Evolutionary conservation across 441 rosid species (phyloP).

Genomic region (Pelargonium fulgidum): DNA sequence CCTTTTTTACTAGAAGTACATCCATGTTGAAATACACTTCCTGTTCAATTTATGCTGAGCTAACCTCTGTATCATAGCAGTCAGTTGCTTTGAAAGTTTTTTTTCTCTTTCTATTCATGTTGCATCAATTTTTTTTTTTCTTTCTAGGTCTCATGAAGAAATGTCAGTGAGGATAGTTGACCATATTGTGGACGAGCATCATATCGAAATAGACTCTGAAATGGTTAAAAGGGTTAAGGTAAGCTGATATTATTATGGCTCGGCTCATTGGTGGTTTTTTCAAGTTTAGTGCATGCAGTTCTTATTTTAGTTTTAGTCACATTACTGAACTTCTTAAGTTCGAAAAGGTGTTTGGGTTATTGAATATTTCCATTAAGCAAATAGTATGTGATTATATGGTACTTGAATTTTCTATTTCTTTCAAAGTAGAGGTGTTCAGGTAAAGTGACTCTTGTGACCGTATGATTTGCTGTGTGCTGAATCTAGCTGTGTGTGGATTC

Average conservation of each 20-base stretch:
- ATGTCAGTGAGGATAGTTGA: constrained; percentile 78
- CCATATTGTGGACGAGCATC: constrained; percentile 67
- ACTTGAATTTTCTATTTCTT: background rate
- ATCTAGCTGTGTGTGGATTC: background rate
- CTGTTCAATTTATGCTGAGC: background rate
- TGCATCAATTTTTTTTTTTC: background rate
- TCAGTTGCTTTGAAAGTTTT: background rate
- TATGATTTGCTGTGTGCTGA: background rate
- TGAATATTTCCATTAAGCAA: background rate
- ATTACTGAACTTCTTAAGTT: background rate
- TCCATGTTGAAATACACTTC: background rate
- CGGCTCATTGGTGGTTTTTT: background rate
- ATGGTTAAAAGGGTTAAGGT: constrained; percentile 2
- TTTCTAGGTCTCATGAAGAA: constrained; percentile 73
- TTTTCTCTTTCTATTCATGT: constrained; percentile 13
- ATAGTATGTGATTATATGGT: background rate
- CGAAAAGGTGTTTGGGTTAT: background rate
- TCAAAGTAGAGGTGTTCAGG: too few species aligned
- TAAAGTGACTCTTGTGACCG: too few species aligned
- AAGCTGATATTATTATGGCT: background rate
- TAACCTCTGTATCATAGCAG: too few species aligned
- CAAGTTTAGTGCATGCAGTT: background rate
- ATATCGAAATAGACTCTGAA: constrained; percentile 69
- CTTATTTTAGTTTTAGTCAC: background rate
- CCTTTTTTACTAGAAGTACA: background rate